phyloP scores from a whole-genome alignment of 2,329 filamentous ascomycete genomes.

The Fusarium tanahbumbuense region DNA sequence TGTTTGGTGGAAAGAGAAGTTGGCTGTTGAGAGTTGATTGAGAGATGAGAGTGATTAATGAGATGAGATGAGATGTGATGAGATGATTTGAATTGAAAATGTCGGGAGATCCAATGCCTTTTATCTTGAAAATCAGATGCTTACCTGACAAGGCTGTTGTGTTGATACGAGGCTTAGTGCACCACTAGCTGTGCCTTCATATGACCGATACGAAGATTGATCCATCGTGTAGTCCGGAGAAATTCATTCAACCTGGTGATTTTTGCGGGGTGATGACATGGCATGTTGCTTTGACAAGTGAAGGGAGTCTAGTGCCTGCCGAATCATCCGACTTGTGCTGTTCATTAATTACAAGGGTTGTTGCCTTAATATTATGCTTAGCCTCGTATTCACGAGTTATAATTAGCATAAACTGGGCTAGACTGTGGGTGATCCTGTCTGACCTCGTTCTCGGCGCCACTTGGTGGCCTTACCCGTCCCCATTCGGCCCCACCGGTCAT shows the following conservation, averaged over 20 bases:
- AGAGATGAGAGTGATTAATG: neutral
- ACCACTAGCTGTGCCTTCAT: conserved; percentile 20
- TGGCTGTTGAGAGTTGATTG: neutral
- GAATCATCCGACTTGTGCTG: conserved; percentile 5
- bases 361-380: conserved; percentile 12
- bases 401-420: conserved; percentile 6
- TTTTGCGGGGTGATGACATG: conserved; percentile 3
- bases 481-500: neutral
- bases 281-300: neutral
- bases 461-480: neutral
- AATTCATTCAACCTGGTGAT: conserved; percentile 9
- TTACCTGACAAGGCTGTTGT: neutral
- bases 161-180: conserved; percentile 15
- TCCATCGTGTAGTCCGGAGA: conserved; percentile 6
- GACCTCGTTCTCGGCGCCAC: conserved; percentile 4
- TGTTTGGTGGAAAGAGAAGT: neutral
- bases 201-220: conserved; percentile 3
- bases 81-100: neutral
- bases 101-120: conserved; percentile 13
- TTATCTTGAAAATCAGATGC: neutral
- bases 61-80: neutral
- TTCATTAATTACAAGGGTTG: conserved; percentile 2
- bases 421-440: conserved; percentile 2
- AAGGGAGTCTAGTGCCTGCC: neutral
- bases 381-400: conserved; percentile 19